Evolutionary conservation across 768 basidiomycete species (phyloP).

Genomic region (Hysterangium stoloniferum): DNA sequence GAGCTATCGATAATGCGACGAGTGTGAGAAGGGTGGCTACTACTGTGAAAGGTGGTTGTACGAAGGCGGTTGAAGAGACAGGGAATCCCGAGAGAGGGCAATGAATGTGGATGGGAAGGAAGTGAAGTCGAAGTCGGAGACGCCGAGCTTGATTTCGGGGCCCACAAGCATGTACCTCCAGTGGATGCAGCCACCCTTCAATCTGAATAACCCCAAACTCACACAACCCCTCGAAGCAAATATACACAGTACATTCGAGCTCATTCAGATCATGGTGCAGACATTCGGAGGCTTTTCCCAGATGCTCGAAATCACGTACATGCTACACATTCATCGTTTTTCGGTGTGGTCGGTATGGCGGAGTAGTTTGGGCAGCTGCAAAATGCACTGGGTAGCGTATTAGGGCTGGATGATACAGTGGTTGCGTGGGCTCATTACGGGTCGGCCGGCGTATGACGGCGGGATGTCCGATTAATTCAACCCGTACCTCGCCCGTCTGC

Average conservation of each 20-base stretch:
- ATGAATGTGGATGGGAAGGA: too few relatives aligned
- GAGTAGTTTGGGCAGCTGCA: conserved; percentile 91
- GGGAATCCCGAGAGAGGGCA: too few relatives aligned
- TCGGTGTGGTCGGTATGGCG: conserved; percentile 92
- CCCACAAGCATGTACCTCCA: too few relatives aligned
- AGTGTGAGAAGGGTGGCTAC: too few relatives aligned
- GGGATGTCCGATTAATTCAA: conserved; percentile 60
- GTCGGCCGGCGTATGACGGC: conserved; percentile 29
- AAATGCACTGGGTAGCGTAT: conserved; percentile 87
- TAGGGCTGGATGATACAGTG: conserved; percentile 84
- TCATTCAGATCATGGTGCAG: conserved; percentile 90
- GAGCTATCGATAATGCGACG: too few relatives aligned
- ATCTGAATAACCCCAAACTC: conserved; percentile 50
- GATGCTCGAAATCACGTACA: conserved; percentile 94
- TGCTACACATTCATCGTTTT: conserved; percentile 93
- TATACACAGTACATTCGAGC: conserved; percentile 86
- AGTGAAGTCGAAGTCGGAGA: too few relatives aligned
- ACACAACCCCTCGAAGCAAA: conserved; percentile 82
- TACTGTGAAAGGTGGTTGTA: too few relatives aligned
- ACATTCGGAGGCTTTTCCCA: conserved; percentile 92
- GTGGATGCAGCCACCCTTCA: too few relatives aligned
- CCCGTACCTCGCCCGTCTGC: conserved; percentile 60
- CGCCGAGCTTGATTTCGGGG: too few relatives aligned
- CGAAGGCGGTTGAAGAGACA: too few relatives aligned
- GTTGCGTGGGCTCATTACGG: conserved; percentile 60